Base-by-base conservation (phyloP, 768 basidiomycete species). In the Cyathus striatus region DNA sequence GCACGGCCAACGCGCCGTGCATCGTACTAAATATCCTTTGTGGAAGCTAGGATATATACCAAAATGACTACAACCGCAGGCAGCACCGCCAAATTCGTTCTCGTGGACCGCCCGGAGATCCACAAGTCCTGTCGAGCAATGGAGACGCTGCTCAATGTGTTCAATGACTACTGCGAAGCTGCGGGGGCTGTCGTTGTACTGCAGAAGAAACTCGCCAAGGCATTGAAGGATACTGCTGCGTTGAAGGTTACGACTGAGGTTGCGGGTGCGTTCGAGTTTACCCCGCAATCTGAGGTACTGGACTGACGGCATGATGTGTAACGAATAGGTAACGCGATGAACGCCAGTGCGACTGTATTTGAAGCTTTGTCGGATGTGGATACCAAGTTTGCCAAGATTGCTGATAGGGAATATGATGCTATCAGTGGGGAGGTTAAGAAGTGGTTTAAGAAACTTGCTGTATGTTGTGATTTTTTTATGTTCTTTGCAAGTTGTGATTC, bases 401-500 rank as follows among this genome's bases (percentile, higher is more conserved):
- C 75, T 10, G 83, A 86, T 51, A 88, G 79, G 62, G 87, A 90
- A 49, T 86, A 79, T 46, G 79, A 81, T 47, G 54, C 44, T 17
- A 65, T 88, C 39, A 79, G 77, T 49, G 60, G 66, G 23, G 87
- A 89, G 49, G 79, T 88, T 32, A 84, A 81, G 69, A 90, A 86
- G 54, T 90, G 87, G 86, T 82, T 90, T 70, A 89, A 86, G 76
- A 88, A 82, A 60, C 72, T 90, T 25, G 73, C 80, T 38, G 87
- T 90, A 53, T 51, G 84, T 63, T 23, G 40, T 21, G 43, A 45
- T 30, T 44, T 16, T 40, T 13, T 40, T 6, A 18, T 32, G 24
- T 32, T 41, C 14, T 10, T 24, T 32, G 24, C 14, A 27, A n/a
- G 16, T 21, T 32, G n/a, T 41, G 9, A 16, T 5, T 9, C n/a